These are phyloP conservation scores for Dictyostelium intermedium DNA, from an alignment of 78 protist species.

Conservation along the genomic window DNA sequence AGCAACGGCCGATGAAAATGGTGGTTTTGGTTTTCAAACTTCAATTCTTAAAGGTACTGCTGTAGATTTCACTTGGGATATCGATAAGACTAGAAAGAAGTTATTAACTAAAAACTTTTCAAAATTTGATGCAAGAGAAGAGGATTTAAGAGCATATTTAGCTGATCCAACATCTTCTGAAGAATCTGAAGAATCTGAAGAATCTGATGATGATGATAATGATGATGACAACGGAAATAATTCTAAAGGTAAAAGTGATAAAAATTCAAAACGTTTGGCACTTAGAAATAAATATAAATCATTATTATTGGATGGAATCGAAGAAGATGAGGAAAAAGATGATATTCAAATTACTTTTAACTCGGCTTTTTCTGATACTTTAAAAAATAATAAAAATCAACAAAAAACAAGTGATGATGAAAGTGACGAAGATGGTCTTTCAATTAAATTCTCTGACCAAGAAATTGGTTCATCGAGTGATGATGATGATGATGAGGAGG, in stretches of 20 bases:
- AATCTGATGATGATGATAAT: neutral
- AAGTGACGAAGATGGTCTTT: conserved; percentile 31
- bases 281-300: conserved; percentile 48
- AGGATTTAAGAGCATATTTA: conserved; percentile 50
- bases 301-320: conserved; percentile 1
- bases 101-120: conserved; percentile 15
- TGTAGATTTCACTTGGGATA: conserved; percentile 77
- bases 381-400: neutral
- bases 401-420: neutral
- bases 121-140: conserved; percentile 45
- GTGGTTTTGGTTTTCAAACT: conserved; percentile 13
- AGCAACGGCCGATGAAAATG: neutral
- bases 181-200: neutral
- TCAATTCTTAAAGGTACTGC: conserved; percentile 52
- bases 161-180: conserved; percentile 55
- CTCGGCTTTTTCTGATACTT: conserved; percentile 43
- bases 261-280: neutral
- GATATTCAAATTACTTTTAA: conserved; percentile 77
- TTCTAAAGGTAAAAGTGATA: neutral
- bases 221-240: neutral
- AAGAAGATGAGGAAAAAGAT: conserved; percentile 21
- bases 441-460: conserved; percentile 28
- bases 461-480: conserved; percentile 21
- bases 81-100: conserved; percentile 52
- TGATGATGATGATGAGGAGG: conserved; percentile 19